Base-by-base conservation (phyloP, 495 filamentous ascomycete species). In the Aspergillus carlsbadensis region DNA sequence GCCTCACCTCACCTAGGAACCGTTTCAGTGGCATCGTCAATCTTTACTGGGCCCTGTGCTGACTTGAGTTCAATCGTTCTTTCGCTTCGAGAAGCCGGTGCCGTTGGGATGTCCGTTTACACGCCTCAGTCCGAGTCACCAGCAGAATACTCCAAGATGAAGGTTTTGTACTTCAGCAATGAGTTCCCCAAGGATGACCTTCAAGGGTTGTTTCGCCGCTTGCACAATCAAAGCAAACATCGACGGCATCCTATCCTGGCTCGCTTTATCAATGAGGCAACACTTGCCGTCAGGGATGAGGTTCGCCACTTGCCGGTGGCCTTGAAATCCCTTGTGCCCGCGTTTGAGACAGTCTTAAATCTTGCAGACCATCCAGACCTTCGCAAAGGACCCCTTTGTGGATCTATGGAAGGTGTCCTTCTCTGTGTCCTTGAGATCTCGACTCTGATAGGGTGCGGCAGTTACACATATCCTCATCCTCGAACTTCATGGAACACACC, bases 111-210 rank as follows among this genome's bases (percentile, higher is more conserved):
- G 52, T 14, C 52, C 18, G 41, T 54, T 8, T 54, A 46, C 29
- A 54, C 52, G 36, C 52, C 52, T 2, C 52, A 35, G 14, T 54
- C 52, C 4, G 33, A 29, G 5, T 46, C 52, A 43, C 31, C 14
- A 14, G 26, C 41, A 13, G 52, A 46, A 15, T 22, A 36, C 39
- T 46, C 41, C 41, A 45, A 46, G 40, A 46, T 55, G 42, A 52
- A 57, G 50, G 58, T 77, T n/a, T 26, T 69, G 33, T 73, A 71
- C 57, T 79, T 79, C 55, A 64, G 64, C 62, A 77, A 77, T 43
- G 68, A 72, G 46, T 68, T 72, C 18, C 71, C 71, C 8, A 56
- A 59, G n/a, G 73, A 76, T 40, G 72, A 77, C 49, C 56, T 77
- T 6, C 36, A 60, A 24, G 50, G 62, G 8, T 58, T 76, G 0